Evolutionary conservation across 176 grass and related monocot genomes (phyloP).

Genomic region (Musa schizocarpa): DNA sequence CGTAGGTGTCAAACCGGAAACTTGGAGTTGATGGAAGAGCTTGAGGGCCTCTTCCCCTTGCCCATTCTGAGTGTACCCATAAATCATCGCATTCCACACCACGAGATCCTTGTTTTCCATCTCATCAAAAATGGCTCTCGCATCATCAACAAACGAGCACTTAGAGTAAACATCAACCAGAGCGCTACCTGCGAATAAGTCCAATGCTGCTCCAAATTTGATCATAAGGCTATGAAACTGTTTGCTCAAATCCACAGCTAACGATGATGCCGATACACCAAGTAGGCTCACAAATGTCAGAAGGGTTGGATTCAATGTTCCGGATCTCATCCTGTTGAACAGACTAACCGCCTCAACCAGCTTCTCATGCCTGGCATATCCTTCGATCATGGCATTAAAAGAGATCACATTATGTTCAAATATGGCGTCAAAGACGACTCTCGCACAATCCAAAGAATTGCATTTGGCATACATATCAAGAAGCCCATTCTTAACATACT

Average conservation of each 20-base stretch:
- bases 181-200: slow-evolving; percentile 52
- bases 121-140: slow-evolving; percentile 47
- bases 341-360: slow-evolving; percentile 35
- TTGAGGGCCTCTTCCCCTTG: slow-evolving; percentile 59
- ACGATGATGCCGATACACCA: slow-evolving; percentile 40
- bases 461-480: slow-evolving; percentile 80
- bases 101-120: slow-evolving; percentile 52
- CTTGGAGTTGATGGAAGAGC: slow-evolving; percentile 47
- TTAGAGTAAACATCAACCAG: slow-evolving; percentile 76
- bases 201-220: slow-evolving; percentile 44
- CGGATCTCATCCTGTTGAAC: slow-evolving; percentile 57
- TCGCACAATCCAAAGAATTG: slow-evolving; percentile 36
- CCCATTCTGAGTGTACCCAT: slow-evolving; percentile 48
- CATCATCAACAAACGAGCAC: slow-evolving; percentile 49
- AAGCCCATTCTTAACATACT: slow-evolving; percentile 74
- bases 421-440: slow-evolving; percentile 48
- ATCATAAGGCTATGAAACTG: slow-evolving; percentile 61
- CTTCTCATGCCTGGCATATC: slow-evolving; percentile 46
- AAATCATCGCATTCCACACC: slow-evolving; percentile 78
- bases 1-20: slow-evolving; percentile 38
- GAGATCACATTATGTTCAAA: slow-evolving; percentile 40
- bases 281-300: slow-evolving; percentile 69
- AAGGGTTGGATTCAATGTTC: slow-evolving; percentile 33
- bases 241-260: slow-evolving; percentile 45
- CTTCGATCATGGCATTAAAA: slow-evolving; percentile 83